Evolutionary conservation across 2,329 filamentous ascomycete genomes (phyloP), one percentile per base, ranked within the genome.

Genomic region (Penicillium frequentans): DNA sequence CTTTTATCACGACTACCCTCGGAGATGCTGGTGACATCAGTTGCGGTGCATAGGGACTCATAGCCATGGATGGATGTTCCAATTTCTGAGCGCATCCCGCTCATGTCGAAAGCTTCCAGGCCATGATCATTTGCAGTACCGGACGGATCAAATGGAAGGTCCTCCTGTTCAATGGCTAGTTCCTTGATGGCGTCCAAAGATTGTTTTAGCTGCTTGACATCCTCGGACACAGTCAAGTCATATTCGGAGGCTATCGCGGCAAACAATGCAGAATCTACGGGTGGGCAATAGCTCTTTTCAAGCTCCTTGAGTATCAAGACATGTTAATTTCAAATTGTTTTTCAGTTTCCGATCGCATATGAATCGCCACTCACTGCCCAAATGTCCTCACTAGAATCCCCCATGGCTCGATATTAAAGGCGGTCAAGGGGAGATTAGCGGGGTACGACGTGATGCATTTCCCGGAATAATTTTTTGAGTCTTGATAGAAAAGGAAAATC

Each of bases 221-320:
- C 78, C 1, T 75, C 71, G 0, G 81, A 65, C 23, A 85, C 73
- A 3, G 75, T 70, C 19, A 93, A 77, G 64, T 92, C 84, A 73
- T 86, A 90, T 68, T 98, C 93, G 52, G 79, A 84, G 5, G 86
- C 79, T 49, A 97, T 90, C 4, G 91, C 88, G 53, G 88, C 82
- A 57, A 97, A 84, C 13, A 93, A 82, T 0, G 90, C 84, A 62
- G 91, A 85, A 64, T 97, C 93, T 42, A 97, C 75, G 19, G 88
- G 83, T 24, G 89, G 84, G 69, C 87, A 87, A 68, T 91, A 93
- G 62, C 88, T 85, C 59, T 86, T 82, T 86, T 93, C 70, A 24
- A 78, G 64, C 44, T 74, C 72, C 75, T 77, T 47, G 3, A 26
- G 11, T 5, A 23, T 39, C 16, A 13, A 23, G 13, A 3, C n/a